Base-by-base conservation (phyloP, 2,329 filamentous ascomycete genomes). In the Aureobasidium sp. region DNA sequence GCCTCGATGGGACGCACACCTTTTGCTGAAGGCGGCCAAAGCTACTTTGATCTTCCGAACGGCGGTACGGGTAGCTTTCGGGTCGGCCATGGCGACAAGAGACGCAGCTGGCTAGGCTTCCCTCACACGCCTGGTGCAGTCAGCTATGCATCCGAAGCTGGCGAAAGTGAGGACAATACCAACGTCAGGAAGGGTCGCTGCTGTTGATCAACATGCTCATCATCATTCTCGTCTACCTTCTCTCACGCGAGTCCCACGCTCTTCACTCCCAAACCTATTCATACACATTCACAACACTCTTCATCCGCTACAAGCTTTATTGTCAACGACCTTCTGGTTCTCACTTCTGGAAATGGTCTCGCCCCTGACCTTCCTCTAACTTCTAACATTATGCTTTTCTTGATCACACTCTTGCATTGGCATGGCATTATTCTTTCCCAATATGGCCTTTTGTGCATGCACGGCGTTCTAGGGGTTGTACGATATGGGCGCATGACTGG, bases 101-200 rank as follows among this genome's bases (percentile, higher is more conserved):
- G 86, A 66, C 77, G 83, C 65, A 87, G 85, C 70, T 89, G 86
- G 86, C 73, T 88, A 53, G 84, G 84, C 27, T 61, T 63, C 12
- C 56, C 62, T 15, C 34, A 39, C 9, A 61, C 63, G 11, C 61
- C 63, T n/a, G 56, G 53, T 17, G 61, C 55, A 20, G 44, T 52
- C n/a, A 61, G 57, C 17, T 51, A 52, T 44, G 37, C 57, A 17
- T 61, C 57, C 2, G 57, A 61, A 5, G 14, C 57, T 34, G 45
- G 45, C 15, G 57, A 61, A 8, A 51, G 57, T 36, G 57, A 61
- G 5, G 57, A 52, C 17, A 52, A 51, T 27, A 44, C 25, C 5
- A 51, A n/a, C 25, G 37, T 42, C 47, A 52, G 39, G 27, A 61
- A 61, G 47, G 57, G 41, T 25, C 57, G 57, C 6, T 61, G 57